phyloP scores from a whole-genome alignment of 1,284 basidiomycete genomes.

The Limonomyces culmigenus region DNA sequence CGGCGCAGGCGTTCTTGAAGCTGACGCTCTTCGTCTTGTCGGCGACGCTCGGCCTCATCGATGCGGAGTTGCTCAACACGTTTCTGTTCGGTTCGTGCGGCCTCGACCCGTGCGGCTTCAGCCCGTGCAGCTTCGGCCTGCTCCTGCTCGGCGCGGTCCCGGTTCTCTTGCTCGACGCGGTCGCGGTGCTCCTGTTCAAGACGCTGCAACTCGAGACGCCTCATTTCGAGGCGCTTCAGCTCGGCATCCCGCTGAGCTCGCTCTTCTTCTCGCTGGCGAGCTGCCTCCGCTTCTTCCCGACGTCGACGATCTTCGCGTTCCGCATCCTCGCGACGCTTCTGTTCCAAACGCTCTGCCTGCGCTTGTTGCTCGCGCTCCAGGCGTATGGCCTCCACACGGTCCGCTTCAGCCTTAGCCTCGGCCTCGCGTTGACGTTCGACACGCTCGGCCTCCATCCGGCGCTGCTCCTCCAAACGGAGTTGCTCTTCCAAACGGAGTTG shows the following conservation, averaged over 20 bases:
- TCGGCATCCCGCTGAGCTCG: neutral
- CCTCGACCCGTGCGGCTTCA: too few species aligned
- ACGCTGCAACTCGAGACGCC: too few species aligned
- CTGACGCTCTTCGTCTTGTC: neutral
- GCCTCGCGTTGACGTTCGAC: neutral
- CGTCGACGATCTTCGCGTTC: neutral
- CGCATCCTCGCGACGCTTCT: neutral
- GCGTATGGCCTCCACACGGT: neutral
- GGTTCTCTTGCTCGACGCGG: too few species aligned
- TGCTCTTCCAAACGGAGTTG: neutral
- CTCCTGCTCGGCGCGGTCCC: too few species aligned
- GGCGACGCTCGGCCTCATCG: neutral
- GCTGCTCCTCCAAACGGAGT: neutral
- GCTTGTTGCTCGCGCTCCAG: neutral
- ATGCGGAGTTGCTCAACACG: neutral
- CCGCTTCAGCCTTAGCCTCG: neutral
- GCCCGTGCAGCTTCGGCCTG: too few species aligned
- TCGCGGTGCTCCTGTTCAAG: too few species aligned
- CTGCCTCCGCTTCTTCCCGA: neutral
- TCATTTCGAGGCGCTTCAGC: too few species aligned
- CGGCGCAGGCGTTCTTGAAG: neutral
- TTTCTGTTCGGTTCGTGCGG: too few species aligned
- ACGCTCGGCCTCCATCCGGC: neutral
- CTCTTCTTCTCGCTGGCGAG: neutral
- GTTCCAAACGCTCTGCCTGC: neutral